A percentile compares a stretch with the other conserved stretches of the same genome.
phyloP scores from a whole-genome alignment of 2,329 filamentous ascomycete species.

The Thelonectria olida region DNA sequence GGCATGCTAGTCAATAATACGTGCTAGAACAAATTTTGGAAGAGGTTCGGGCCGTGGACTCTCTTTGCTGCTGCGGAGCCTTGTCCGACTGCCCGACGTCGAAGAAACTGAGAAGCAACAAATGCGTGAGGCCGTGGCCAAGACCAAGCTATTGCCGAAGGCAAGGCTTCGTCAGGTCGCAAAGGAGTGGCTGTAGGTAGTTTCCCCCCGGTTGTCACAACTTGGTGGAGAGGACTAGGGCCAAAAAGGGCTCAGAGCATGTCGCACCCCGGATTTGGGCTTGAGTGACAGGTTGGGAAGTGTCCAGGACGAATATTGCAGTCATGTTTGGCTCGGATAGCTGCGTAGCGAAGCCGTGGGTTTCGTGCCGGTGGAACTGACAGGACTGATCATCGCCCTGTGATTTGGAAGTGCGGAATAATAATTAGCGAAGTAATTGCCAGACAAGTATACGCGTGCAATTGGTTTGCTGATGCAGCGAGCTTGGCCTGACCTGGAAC shows the following conservation, averaged over 20 bases:
- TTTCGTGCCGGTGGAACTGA: conserved; percentile 21
- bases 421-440: too few species aligned
- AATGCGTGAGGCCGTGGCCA: conserved; percentile 31
- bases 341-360: conserved; percentile 16
- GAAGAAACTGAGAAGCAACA: not conserved
- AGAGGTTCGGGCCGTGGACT: not conserved
- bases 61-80: not conserved
- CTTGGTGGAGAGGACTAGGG: conserved; percentile 33
- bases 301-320: conserved; percentile 13
- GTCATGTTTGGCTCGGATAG: conserved; percentile 19
- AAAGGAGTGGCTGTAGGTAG: conserved; percentile 22
- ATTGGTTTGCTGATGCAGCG: too few species aligned
- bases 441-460: too few species aligned
- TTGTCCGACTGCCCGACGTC: not conserved
- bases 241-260: conserved; percentile 8
- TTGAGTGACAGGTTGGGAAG: conserved; percentile 31
- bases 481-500: too few species aligned
- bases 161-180: conserved; percentile 12
- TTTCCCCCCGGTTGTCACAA: conserved; percentile 33
- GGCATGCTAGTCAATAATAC: too few species aligned
- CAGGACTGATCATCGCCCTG: not conserved
- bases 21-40: not conserved
- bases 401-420: not conserved
- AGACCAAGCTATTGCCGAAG: conserved; percentile 35
- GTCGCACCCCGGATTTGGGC: conserved; percentile 35